phyloP scores from a whole-genome alignment of 2,329 filamentous ascomycete genomes.

The Pyrenophora graminea region DNA sequence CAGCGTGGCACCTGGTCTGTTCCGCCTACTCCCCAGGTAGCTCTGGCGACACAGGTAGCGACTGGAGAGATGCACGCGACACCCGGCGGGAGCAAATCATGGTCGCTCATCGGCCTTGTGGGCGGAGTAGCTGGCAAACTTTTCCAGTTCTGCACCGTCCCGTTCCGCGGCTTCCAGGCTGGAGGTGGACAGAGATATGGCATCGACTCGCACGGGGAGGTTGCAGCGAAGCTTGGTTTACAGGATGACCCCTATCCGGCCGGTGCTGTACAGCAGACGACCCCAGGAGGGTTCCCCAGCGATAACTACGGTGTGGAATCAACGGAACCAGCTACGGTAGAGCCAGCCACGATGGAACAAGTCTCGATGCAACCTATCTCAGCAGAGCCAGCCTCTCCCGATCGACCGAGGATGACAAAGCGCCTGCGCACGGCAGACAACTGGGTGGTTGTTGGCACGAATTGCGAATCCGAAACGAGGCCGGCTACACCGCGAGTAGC shows the following conservation, averaged over 20 bases:
- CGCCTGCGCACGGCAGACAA: conserved; percentile 53
- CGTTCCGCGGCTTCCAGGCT: conserved; percentile 84
- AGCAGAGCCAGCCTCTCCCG: conserved; percentile 50
- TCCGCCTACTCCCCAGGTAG: conserved; percentile 32
- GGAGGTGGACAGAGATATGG: conserved; percentile 77
- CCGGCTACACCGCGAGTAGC: conserved; percentile 48
- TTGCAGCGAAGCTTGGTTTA: conserved; percentile 29
- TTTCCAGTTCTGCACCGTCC: conserved; percentile 77
- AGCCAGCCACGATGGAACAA: too few relatives aligned
- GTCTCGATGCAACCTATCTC: conserved; percentile 18
- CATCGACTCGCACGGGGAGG: conserved; percentile 49
- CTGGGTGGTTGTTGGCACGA: conserved; percentile 54
- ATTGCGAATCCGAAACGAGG: conserved; percentile 60
- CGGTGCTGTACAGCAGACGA: conserved; percentile 40
- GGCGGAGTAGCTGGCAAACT: conserved; percentile 75
- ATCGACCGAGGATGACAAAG: conserved; percentile 53
- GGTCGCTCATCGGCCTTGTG: conserved; percentile 61
- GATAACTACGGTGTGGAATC: conserved; percentile 54
- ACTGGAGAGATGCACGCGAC: conserved; percentile 19
- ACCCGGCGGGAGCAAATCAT: conserved; percentile 31
- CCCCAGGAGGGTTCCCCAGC: conserved; percentile 61
- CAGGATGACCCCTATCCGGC: conserved; percentile 27
- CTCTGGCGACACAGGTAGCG: conserved; percentile 17
- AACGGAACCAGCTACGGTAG: conserved; percentile 46
- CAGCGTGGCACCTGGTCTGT: conserved; percentile 44